phyloP scores from a whole-genome alignment of 2,329 filamentous ascomycete genomes.

The Colletotrichum siamense region DNA sequence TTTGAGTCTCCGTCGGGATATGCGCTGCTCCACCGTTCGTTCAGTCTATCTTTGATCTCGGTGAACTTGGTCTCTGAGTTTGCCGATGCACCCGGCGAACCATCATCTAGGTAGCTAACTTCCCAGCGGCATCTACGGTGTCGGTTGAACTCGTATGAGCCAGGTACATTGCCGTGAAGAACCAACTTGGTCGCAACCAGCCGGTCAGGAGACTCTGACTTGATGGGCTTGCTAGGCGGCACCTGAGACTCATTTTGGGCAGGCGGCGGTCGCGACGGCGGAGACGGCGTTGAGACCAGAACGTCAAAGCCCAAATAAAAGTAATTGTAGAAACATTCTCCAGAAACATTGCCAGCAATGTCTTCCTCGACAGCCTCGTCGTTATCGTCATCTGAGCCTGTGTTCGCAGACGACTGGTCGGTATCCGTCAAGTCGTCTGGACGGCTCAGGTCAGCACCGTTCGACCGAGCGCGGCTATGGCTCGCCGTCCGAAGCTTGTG shows the following conservation, averaged over 20 bases:
- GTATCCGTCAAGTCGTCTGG: slow-evolving; percentile 71
- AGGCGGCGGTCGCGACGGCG: slow-evolving; percentile 69
- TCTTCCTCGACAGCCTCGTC: slow-evolving; percentile 64
- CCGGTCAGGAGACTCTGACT: slow-evolving; percentile 59
- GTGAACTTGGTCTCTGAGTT: slow-evolving; percentile 81
- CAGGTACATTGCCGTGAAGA: slow-evolving; percentile 92
- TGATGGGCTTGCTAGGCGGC: slow-evolving; percentile 38
- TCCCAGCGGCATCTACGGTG: slow-evolving; percentile 91
- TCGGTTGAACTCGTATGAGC: slow-evolving; percentile 95
- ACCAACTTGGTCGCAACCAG: slow-evolving; percentile 91
- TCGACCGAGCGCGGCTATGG: slow-evolving; percentile 53
- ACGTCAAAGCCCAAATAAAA: slow-evolving; percentile 96
- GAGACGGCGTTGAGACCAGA: slow-evolving; percentile 79
- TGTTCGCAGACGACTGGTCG: slow-evolving; percentile 77
- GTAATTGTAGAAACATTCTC: slow-evolving; percentile 95
- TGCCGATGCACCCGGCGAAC: slow-evolving; percentile 49
- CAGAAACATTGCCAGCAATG: slow-evolving; percentile 57
- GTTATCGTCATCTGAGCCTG: slow-evolving; percentile 71
- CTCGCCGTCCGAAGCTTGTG: slow-evolving; percentile 69
- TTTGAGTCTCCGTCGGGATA: slow-evolving; percentile 62
- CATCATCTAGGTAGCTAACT: slow-evolving; percentile 63
- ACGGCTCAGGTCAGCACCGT: slow-evolving; percentile 46
- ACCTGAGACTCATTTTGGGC: slow-evolving; percentile 28
- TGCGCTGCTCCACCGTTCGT: slow-evolving; percentile 71
- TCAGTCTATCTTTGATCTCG: slow-evolving; percentile 73